Evolutionary conservation across 202 grass and related monocot genomes (phyloP).

Genomic region (Saccharum hybrid): DNA sequence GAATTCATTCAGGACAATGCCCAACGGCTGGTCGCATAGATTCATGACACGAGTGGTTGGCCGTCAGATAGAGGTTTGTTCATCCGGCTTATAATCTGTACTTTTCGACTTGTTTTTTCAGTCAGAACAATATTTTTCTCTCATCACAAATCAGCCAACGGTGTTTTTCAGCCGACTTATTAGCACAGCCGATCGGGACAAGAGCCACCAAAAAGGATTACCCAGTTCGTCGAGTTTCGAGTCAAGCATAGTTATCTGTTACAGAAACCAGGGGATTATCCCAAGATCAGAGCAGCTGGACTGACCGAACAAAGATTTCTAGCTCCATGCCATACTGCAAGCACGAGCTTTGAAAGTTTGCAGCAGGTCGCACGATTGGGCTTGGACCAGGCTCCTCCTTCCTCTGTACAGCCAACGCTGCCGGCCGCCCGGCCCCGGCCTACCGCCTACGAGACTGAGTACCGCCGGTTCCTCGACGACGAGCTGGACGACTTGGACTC

Average conservation of each 20-base stretch:
- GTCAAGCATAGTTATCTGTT: not conserved
- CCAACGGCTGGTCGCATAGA: not conserved
- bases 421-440: too few species aligned
- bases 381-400: constrained; percentile 27
- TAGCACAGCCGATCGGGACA: too few species aligned
- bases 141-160: too few species aligned
- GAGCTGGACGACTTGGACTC: constrained; percentile 58
- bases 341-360: constrained; percentile 1
- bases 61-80: too few species aligned
- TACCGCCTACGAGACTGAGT: constrained; percentile 59
- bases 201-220: not conserved
- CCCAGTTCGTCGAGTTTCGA: too few species aligned
- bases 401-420: constrained; percentile 42
- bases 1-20: not conserved
- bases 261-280: not conserved
- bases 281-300: not conserved
- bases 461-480: constrained; percentile 58
- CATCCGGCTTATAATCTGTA: too few species aligned
- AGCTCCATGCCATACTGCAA: not conserved
- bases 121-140: too few species aligned
- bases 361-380: not conserved
- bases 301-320: not conserved
- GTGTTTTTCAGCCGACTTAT: too few species aligned
- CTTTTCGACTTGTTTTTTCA: too few species aligned
- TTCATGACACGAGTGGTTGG: not conserved